phyloP scores from a whole-genome alignment of 768 basidiomycete genomes.

The Leccinum boreale region DNA sequence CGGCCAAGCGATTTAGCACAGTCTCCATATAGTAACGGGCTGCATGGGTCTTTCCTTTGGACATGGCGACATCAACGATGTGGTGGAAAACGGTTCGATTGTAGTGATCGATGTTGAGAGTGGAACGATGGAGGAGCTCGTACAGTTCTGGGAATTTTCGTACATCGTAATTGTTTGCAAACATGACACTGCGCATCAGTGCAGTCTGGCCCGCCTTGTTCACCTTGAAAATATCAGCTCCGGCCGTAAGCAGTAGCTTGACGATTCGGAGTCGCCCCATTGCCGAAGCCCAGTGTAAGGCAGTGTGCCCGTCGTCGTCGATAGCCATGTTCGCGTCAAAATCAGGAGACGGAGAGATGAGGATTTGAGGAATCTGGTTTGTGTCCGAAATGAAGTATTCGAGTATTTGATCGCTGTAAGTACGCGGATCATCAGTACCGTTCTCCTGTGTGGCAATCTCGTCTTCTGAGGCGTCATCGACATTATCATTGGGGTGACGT shows the following conservation, averaged over 20 bases:
- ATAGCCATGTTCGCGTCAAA: constrained; percentile 96
- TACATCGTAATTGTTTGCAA: constrained; percentile 98
- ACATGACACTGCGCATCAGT: constrained; percentile 99
- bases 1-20: constrained; percentile 77
- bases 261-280: constrained; percentile 98
- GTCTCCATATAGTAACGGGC: constrained; percentile 99
- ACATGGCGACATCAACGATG: constrained; percentile 94
- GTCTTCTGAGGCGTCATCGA: constrained; percentile 43
- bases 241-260: constrained; percentile 88
- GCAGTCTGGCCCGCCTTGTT: constrained; percentile 97
- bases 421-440: constrained; percentile 50
- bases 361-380: constrained; percentile 81
- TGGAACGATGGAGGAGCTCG: constrained; percentile 95
- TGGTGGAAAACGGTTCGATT: constrained; percentile 99
- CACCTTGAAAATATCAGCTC: constrained; percentile 95
- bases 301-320: constrained; percentile 96
- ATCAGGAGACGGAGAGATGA: constrained; percentile 83
- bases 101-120: constrained; percentile 96
- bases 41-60: constrained; percentile 96
- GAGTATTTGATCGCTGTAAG: constrained; percentile 94
- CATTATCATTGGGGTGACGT: constrained; percentile 44
- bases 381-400: constrained; percentile 99
- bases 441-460: constrained; percentile 40
- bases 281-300: constrained; percentile 97
- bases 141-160: constrained; percentile 98